Base-by-base conservation (phyloP, 78 protist species). In the Cyanophora paradoxa region DNA sequence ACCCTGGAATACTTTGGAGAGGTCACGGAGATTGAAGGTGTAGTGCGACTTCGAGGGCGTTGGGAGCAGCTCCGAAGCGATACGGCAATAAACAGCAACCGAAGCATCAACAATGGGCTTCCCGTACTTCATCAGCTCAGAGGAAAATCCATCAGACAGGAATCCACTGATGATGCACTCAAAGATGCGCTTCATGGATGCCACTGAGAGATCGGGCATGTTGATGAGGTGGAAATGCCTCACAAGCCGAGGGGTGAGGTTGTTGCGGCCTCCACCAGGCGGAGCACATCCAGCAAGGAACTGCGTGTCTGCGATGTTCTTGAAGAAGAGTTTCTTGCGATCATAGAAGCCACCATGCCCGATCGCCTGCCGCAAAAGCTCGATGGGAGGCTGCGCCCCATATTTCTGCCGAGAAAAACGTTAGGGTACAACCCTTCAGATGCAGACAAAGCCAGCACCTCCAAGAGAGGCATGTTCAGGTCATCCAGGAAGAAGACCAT, bases 371-470 rank as follows among this genome's bases (percentile, higher is more conserved):
- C 94, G 74, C 42, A 90, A 28, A n/a, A 90, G 71, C 80, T 90
- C 94, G 57, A 90, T 75, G n/a, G 94, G 94, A 17, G 94, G 94
- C 57, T 83, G 87, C 54, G 93, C 90, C 31, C 89, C 87, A 42
- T 68, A 82, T 48, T 20, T 6, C 41, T 62, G 69, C 54, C 28
- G 50, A 44, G 52, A 10, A 67, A 44, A 10, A 44, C 52, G 13
- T 16, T 13, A 13, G 52, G 52, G 10, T 44, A 44, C 52, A 44
- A 44, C 44, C 42, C 75, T n/a, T 76, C 82, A 0, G 61, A 20
- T 14, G 77, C 41, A 1, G n/a, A 44, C 52, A 10, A 44, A 44
- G 10, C 52, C 13, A 44, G 52, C n/a, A 44, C 52, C 52, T 65
- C 81, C 13, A 67, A 52, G 42, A 70, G 41, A 20, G 94, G 94